Conservation (phyloP, 2,329 filamentous ascomycete genomes). For the Nannizziopsis barbatae region DNA sequence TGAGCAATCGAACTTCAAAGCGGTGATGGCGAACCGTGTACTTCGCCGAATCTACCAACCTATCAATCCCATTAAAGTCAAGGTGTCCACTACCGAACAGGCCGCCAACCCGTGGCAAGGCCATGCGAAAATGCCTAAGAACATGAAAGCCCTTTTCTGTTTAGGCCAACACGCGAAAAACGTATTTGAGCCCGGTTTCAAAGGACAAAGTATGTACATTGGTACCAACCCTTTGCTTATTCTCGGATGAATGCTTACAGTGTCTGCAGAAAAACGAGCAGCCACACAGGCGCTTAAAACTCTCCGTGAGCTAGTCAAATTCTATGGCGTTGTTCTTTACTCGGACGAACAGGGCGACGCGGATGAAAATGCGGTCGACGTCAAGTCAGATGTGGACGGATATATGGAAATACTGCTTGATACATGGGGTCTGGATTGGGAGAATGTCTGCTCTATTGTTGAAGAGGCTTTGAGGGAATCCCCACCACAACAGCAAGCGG, state of each 20-base stretch:
- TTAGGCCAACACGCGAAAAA: neutral
- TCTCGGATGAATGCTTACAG: neutral
- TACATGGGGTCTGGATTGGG: slow-evolving; percentile 5
- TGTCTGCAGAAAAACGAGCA: neutral
- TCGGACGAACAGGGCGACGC: neutral
- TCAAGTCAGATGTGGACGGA: neutral
- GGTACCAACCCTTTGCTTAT: neutral
- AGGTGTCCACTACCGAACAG: neutral
- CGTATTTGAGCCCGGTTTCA: neutral
- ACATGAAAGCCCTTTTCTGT: slow-evolving; percentile 3
- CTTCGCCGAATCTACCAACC: slow-evolving; percentile 4
- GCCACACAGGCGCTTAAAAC: neutral
- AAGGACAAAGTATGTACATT: neutral
- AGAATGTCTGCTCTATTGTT: neutral
- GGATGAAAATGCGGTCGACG: neutral
- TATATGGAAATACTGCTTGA: slow-evolving; percentile 7
- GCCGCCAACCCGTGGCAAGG: too few species aligned
- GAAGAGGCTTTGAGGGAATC: neutral
- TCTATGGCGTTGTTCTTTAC: slow-evolving; percentile 4
- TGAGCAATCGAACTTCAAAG: neutral
- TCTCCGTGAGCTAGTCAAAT: neutral
- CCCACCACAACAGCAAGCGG: neutral
- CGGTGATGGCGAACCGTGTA: neutral
- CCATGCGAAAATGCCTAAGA: neutral
- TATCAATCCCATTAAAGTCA: slow-evolving; percentile 5